Evolutionary conservation across 768 basidiomycete species (phyloP).

Genomic region (Auriscalpium orientale): DNA sequence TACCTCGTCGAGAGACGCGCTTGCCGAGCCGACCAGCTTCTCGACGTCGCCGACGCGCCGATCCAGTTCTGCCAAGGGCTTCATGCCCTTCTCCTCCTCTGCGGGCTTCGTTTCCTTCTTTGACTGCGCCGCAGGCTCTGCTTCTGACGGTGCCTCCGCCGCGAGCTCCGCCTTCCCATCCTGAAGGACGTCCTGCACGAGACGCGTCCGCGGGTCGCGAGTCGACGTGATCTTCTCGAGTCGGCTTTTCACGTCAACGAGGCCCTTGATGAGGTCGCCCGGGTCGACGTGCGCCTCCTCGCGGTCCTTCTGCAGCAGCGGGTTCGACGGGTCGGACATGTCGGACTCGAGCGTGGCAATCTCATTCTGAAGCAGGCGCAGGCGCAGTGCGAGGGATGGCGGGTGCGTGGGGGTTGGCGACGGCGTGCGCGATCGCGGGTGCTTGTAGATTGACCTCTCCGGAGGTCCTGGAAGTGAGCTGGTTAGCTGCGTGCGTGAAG

Average conservation of each 20-base stretch:
- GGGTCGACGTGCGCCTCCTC: conserved; percentile 60
- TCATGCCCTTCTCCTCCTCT: conserved; percentile 20
- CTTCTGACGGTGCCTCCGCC: conserved; percentile 1
- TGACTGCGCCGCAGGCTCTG: conserved; percentile 12
- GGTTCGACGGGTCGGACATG: conserved; percentile 74
- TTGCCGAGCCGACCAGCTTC: conserved; percentile 74
- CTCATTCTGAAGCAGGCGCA: conserved; percentile 69
- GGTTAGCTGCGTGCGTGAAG: not conserved
- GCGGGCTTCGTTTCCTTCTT: not conserved
- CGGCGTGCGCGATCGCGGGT: conserved; percentile 59
- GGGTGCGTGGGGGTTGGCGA: conserved; percentile 34
- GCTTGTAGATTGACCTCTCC: conserved; percentile 47
- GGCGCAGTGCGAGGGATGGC: conserved; percentile 23
- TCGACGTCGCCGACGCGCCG: conserved; percentile 79
- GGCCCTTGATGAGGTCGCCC: conserved; percentile 65
- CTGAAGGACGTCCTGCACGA: conserved; percentile 51
- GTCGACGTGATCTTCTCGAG: conserved; percentile 60
- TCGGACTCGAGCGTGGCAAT: conserved; percentile 74
- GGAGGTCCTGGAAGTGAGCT: conserved; percentile 31
- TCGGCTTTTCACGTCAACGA: conserved; percentile 67
- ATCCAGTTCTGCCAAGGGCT: conserved; percentile 68
- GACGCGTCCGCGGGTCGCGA: conserved; percentile 55
- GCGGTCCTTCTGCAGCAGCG: conserved; percentile 49
- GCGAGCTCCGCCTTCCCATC: conserved; percentile 25
- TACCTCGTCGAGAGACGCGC: conserved; percentile 76